phyloP scores from a whole-genome alignment of 106 monocot species.

The Phalaenopsis equestris region DNA sequence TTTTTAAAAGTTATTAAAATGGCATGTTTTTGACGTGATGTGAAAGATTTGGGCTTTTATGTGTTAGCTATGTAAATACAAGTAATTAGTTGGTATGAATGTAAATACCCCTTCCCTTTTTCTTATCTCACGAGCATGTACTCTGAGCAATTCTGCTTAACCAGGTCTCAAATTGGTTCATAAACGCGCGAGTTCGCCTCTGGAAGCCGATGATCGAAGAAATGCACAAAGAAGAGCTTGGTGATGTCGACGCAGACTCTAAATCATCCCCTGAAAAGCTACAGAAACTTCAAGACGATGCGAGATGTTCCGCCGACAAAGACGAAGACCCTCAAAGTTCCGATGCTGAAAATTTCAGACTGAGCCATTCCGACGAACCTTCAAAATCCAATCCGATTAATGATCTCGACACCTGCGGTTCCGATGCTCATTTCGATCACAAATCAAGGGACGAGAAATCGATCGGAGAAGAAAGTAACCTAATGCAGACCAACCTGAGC shows the following conservation, averaged over 20 bases:
- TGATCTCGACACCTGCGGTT: not conserved
- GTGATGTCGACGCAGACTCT: not conserved
- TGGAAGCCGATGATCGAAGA: slow-evolving; percentile 22
- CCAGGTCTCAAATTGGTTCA: slow-evolving; percentile 20
- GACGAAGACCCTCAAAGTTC: not conserved
- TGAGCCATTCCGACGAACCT: not conserved
- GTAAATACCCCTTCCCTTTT: not conserved
- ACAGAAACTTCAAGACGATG: not conserved
- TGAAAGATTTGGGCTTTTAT: no score
- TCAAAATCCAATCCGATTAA: not conserved
- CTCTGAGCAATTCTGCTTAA: not conserved
- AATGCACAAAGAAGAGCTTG: slow-evolving; percentile 17
- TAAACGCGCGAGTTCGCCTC: slow-evolving; percentile 19
- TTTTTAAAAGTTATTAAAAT: no score
- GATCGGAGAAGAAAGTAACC: not conserved
- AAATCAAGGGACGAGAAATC: not conserved
- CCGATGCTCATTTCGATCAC: not conserved
- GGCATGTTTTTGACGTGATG: no score
- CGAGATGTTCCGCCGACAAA: not conserved
- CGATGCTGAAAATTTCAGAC: not conserved
- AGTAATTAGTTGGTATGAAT: no score
- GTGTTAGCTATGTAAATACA: no score
- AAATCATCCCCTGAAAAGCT: slow-evolving; percentile 1
- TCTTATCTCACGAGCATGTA: not conserved
- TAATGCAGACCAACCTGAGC: not conserved